Evolutionary conservation across 306 rosid genomes (phyloP), one percentile per base, ranked within the genome.

Genomic region (Vigna hirtella): DNA sequence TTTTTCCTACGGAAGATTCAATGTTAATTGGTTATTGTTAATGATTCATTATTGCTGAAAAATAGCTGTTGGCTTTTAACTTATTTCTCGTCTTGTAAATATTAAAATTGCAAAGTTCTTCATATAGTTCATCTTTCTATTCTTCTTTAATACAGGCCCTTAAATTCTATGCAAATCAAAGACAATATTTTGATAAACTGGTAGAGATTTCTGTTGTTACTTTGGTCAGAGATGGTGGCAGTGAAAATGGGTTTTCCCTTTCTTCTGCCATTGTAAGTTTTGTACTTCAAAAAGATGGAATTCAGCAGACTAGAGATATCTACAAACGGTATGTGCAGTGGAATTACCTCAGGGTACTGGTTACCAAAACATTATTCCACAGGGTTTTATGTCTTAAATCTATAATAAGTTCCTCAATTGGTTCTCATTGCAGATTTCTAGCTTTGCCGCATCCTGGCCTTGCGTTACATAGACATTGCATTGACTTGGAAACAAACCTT

Each of bases 391-490:
- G 30, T 68, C 67, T 48, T 70, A 49, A 74, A 42, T 74, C 50
- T 20, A 36, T 30, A 79, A 36, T 30, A 79, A 57, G 49, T 71
- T 67, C 45, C 3, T 65, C 20, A 12, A 51, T 32, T 36, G 76
- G 24, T 77, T 87, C 59, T 70, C 58, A 74, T 77, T 87, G 81
- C 98, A 95, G 99, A 71, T 95, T 81, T 86, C 84, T 85, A 45
- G 89, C 90, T 78, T 81, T 92, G 69, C 97, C 98, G 22, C 98
- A 68, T 84, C 96, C 99, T 0, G 96, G 99, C 77, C 90, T 92
- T 78, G 93, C 83, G 51, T 40, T 87, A 71, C 90, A 83, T 81
- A 88, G 72, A 62, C 83, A 83, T 15, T 92, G 98, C 87, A 91
- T 91, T 66, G 93, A 89, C 74, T 76, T 95, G 82, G 98, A 95